phyloP scores from a whole-genome alignment of 371 early-diverging fungal genomes.

The Actinomortierella wolfii region DNA sequence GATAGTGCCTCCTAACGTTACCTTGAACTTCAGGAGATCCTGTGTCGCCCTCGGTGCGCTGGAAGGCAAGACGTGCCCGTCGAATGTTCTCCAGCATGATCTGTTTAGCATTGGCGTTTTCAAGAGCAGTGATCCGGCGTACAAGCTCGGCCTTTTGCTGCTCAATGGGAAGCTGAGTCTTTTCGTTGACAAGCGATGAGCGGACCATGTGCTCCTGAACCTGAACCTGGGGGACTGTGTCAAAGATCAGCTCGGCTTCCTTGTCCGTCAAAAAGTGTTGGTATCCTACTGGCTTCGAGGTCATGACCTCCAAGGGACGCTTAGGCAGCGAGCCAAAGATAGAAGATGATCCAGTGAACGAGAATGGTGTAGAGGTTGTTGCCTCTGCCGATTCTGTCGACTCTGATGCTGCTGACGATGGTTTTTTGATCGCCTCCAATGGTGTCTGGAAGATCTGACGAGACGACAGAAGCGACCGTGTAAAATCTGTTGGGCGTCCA shows the following conservation, averaged over 20 bases:
- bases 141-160: slow-evolving; percentile 69
- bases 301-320: slow-evolving; percentile 29
- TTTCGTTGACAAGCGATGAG: slow-evolving; percentile 33
- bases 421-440: slow-evolving; percentile 27
- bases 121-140: slow-evolving; percentile 74
- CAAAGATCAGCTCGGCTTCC: slow-evolving; percentile 60
- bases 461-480: slow-evolving; percentile 25
- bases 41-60: slow-evolving; percentile 78
- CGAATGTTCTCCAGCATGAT: slow-evolving; percentile 79
- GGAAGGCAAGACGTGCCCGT: slow-evolving; percentile 80
- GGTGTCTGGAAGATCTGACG: slow-evolving; percentile 34
- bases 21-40: slow-evolving; percentile 96
- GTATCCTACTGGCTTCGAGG: slow-evolving; percentile 46
- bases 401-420: slow-evolving; percentile 1
- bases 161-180: slow-evolving; percentile 45
- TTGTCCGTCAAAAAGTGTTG: slow-evolving; percentile 58
- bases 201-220: slow-evolving; percentile 46
- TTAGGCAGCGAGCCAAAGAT: slow-evolving; percentile 31
- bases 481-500: slow-evolving; percentile 39
- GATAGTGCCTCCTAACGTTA: too few species aligned
- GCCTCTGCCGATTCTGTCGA: slow-evolving; percentile 6
- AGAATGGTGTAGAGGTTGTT: slow-evolving; percentile 9
- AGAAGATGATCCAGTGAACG: slow-evolving; percentile 16
- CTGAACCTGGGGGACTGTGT: slow-evolving; percentile 59
- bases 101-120: slow-evolving; percentile 78